phyloP scores from a whole-genome alignment of 2,329 filamentous ascomycete species.

The Dactylella cylindrospora region DNA sequence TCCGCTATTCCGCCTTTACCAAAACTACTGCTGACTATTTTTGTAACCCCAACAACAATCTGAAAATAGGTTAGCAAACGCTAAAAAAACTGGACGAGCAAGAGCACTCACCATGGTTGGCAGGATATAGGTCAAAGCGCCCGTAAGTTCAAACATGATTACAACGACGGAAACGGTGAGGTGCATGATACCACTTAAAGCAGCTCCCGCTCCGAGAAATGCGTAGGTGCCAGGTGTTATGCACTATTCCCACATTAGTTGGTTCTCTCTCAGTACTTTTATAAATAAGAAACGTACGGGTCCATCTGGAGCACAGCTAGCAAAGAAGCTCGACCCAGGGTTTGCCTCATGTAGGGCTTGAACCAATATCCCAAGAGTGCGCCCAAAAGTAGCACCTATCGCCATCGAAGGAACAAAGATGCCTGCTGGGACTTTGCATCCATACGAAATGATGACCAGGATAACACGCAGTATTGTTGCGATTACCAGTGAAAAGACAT shows the following conservation, averaged over 20 bases:
- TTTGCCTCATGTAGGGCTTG: conserved; percentile 83
- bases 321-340: conserved; percentile 80
- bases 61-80: conserved; percentile 48
- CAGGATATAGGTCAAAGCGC: conserved; percentile 93
- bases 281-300: conserved; percentile 54
- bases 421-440: conserved; percentile 94
- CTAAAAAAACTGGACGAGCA: not conserved
- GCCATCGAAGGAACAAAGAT: conserved; percentile 99
- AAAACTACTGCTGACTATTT: conserved; percentile 84
- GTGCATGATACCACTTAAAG: conserved; percentile 95
- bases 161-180: conserved; percentile 95
- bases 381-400: conserved; percentile 88
- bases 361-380: conserved; percentile 91
- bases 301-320: conserved; percentile 83
- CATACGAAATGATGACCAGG: conserved; percentile 92
- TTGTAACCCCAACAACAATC: conserved; percentile 95
- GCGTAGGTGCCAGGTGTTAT: conserved; percentile 98
- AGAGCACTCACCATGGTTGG: conserved; percentile 73
- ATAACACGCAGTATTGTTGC: conserved; percentile 80
- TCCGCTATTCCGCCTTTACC: conserved; percentile 97
- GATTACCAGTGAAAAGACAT: conserved; percentile 73
- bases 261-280: not conserved
- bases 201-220: conserved; percentile 87
- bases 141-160: conserved; percentile 98
- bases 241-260: conserved; percentile 56